These are phyloP conservation scores for Aspergillus ochraceoroseus DNA, from an alignment of 2,329 filamentous ascomycete genomes.

Conservation along the genomic window DNA sequence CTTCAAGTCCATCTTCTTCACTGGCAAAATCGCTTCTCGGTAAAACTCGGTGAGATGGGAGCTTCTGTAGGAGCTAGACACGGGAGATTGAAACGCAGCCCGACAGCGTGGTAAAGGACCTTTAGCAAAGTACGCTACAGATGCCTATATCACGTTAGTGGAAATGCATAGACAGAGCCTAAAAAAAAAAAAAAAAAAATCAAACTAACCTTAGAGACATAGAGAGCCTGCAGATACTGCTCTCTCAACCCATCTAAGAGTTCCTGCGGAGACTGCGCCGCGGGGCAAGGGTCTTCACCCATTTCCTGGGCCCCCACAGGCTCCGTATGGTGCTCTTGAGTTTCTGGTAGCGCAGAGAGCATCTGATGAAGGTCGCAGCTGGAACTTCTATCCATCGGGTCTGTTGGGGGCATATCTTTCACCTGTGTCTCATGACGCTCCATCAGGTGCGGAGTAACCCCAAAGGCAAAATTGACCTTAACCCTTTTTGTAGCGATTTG, in stretches of 20 bases:
- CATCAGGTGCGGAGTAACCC: constrained; percentile 6
- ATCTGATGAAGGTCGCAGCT: constrained; percentile 12
- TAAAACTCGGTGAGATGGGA: constrained; percentile 38
- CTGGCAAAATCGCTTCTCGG: constrained; percentile 40
- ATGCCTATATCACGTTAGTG: constrained; percentile 35
- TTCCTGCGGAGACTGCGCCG: constrained; percentile 32
- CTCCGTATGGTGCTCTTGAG: too few species aligned
- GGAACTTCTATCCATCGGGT: constrained; percentile 16
- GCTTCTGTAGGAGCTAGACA: constrained; percentile 21
- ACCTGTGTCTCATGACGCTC: constrained; percentile 6
- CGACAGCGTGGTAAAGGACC: constrained; percentile 47
- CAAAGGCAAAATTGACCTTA: constrained; percentile 32
- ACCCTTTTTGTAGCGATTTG: constrained; percentile 21
- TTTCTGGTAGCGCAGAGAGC: constrained; percentile 12
- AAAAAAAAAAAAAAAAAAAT: too few species aligned
- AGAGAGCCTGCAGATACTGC: constrained; percentile 44
- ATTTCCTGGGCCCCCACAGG: constrained; percentile 12
- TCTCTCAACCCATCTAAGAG: constrained; percentile 35
- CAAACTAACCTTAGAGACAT: constrained; percentile 39
- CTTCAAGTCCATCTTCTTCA: constrained; percentile 47
- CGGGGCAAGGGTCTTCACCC: constrained; percentile 10
- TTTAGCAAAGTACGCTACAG: constrained; percentile 50
- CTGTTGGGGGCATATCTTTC: constrained; percentile 20
- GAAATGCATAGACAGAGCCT: neutral
- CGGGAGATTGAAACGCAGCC: constrained; percentile 34